A percentile compares a stretch with the other conserved stretches of the same genome.
Conservation (phyloP, 108 stramenopile species). For the Skeletonema grethae region DNA sequence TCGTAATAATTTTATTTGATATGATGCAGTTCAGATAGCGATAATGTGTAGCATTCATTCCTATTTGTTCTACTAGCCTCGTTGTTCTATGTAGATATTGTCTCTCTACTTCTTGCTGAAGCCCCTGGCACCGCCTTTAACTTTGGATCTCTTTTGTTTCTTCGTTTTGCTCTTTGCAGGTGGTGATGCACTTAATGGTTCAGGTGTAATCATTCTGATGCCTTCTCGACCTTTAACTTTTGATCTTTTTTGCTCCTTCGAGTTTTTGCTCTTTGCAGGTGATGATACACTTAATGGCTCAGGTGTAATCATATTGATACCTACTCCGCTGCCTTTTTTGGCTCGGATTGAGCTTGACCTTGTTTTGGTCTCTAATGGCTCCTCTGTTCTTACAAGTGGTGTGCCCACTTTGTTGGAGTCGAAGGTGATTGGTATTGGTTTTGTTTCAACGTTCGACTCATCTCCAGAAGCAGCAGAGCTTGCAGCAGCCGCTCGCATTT, state of each 20-base stretch:
- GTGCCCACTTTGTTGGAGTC: neutral
- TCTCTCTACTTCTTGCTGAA: slow-evolving; percentile 2
- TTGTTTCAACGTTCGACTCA: neutral
- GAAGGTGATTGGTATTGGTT: neutral
- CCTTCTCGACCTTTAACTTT: neutral
- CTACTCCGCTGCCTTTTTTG: neutral
- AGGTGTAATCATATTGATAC: neutral
- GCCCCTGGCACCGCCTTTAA: neutral
- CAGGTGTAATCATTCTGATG: neutral
- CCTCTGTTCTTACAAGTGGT: neutral
- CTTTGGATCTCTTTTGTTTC: neutral
- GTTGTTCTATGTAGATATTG: too few relatives aligned
- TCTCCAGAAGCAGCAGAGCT: neutral
- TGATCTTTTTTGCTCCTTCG: neutral
- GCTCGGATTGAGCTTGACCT: neutral
- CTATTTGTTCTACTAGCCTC: too few relatives aligned
- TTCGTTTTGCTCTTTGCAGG: neutral
- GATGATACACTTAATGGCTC: neutral
- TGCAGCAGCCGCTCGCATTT: slow-evolving; percentile 1
- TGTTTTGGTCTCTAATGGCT: neutral
- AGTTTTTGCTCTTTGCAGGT: neutral
- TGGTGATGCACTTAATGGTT: neutral
- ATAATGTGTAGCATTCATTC: neutral
- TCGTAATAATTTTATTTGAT: neutral
- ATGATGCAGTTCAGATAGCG: neutral